Percentiles rank a stretch among this genome's conserved stretches.
phyloP scores from a whole-genome alignment of 345 rosid genomes.

The Syzygium jambos region DNA sequence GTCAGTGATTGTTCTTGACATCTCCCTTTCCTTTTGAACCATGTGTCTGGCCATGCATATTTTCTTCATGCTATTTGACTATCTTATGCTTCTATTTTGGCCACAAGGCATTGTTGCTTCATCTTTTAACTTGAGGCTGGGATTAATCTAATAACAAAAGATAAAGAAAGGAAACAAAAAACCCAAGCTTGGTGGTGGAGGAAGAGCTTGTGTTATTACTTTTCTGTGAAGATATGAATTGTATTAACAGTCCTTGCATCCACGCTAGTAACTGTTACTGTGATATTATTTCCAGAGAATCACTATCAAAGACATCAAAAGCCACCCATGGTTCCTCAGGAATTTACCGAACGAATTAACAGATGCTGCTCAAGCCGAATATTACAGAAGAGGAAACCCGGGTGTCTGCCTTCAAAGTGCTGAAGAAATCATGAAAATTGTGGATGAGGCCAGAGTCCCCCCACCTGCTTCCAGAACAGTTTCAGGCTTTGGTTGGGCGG shows the following conservation, averaged over 20 bases:
- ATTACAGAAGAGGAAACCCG: slow-evolving; percentile 9
- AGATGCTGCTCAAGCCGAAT: slow-evolving; percentile 11
- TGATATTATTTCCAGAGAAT: slow-evolving; percentile 5
- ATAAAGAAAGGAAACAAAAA: neutral
- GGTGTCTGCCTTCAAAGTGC: slow-evolving; percentile 16
- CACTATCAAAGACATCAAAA: slow-evolving; percentile 11
- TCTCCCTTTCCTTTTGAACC: neutral
- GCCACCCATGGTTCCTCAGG: slow-evolving; percentile 20
- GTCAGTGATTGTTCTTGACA: neutral
- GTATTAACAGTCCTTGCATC: neutral
- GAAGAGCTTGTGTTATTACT: neutral
- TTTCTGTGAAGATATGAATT: neutral
- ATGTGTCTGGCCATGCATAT: neutral
- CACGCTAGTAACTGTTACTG: neutral
- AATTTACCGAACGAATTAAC: slow-evolving; percentile 15
- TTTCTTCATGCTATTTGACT: neutral
- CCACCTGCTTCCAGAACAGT: slow-evolving; percentile 9
- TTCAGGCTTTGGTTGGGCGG: slow-evolving; percentile 17
- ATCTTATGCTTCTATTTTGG: neutral
- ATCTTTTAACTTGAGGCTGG: neutral
- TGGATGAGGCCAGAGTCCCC: slow-evolving; percentile 27
- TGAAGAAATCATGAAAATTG: slow-evolving; percentile 30
- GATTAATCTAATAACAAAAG: neutral
- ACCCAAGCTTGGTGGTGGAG: neutral
- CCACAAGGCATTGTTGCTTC: neutral